These are phyloP conservation scores for Phyllosticta citribraziliensis DNA, from an alignment of 2,329 filamentous ascomycete genomes.

Conservation along the genomic window DNA sequence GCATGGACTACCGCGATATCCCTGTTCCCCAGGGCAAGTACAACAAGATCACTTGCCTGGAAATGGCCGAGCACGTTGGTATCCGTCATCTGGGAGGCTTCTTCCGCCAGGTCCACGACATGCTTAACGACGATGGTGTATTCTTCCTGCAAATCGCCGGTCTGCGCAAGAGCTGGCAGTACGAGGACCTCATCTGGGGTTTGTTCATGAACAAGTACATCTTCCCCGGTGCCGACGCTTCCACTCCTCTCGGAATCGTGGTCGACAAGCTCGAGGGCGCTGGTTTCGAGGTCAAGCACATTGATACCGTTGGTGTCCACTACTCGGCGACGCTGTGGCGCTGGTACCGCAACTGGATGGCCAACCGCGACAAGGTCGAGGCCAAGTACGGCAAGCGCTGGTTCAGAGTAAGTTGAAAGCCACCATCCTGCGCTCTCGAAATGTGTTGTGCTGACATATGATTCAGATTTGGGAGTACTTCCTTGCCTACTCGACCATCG, in stretches of 20 bases:
- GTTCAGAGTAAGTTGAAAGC: slow-evolving; percentile 67
- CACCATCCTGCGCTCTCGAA: slow-evolving; percentile 9
- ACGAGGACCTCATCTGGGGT: slow-evolving; percentile 96
- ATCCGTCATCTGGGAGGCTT: slow-evolving; percentile 78
- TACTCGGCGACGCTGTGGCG: slow-evolving; percentile 95
- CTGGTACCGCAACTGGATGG: slow-evolving; percentile 98
- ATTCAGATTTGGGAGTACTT: slow-evolving; percentile 88
- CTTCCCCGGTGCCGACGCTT: slow-evolving; percentile 94
- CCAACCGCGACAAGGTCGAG: slow-evolving; percentile 81
- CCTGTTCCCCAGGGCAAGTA: slow-evolving; percentile 68
- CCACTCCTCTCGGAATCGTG: slow-evolving; percentile 82
- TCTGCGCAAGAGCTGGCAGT: slow-evolving; percentile 91
- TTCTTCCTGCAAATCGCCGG: slow-evolving; percentile 96
- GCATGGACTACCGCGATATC: slow-evolving; percentile 96
- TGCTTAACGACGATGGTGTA: slow-evolving; percentile 91
- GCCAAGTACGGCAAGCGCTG: slow-evolving; percentile 92
- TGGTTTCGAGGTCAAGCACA: slow-evolving; percentile 80
- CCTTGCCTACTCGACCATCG: slow-evolving; percentile 76
- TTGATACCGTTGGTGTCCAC: slow-evolving; percentile 93
- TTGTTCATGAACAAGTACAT: slow-evolving; percentile 99
- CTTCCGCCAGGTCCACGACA: slow-evolving; percentile 78
- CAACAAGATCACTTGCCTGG: slow-evolving; percentile 92
- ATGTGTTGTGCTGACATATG: not conserved
- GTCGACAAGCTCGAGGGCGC: slow-evolving; percentile 75
- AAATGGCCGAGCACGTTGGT: slow-evolving; percentile 98